phyloP scores from a whole-genome alignment of 768 basidiomycete genomes.

The Aureoboletus auriporus region DNA sequence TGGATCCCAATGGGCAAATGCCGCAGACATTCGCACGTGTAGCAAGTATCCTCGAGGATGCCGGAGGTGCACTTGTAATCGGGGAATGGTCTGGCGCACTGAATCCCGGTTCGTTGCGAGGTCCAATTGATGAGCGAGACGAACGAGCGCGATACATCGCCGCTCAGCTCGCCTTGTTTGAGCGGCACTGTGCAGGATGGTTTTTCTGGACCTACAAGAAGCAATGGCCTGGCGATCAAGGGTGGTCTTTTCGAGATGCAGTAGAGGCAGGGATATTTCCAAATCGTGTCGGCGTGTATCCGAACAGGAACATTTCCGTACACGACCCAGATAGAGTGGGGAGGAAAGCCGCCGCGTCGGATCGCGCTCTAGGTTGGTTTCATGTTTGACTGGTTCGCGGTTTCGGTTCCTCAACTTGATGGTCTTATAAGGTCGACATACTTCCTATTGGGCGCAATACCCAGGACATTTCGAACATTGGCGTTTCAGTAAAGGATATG shows the following conservation, averaged over 20 bases:
- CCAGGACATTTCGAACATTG: slow-evolving; percentile 61
- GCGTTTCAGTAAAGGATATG: slow-evolving; percentile 64
- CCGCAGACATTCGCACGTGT: slow-evolving; percentile 41
- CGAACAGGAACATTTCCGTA: slow-evolving; percentile 16
- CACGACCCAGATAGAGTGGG: slow-evolving; percentile 16
- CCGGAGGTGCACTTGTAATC: slow-evolving; percentile 55
- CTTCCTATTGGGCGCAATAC: slow-evolving; percentile 42
- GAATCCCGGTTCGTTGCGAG: slow-evolving; percentile 58
- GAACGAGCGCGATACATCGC: slow-evolving; percentile 48
- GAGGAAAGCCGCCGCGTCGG: slow-evolving; percentile 28
- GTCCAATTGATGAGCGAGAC: slow-evolving; percentile 38
- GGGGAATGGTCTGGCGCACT: slow-evolving; percentile 81
- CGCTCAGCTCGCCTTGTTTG: slow-evolving; percentile 66
- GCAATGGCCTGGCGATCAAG: slow-evolving; percentile 56
- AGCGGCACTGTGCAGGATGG: slow-evolving; percentile 62
- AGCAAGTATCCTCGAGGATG: slow-evolving; percentile 30
- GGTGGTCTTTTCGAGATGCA: slow-evolving; percentile 73
- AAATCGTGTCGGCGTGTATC: slow-evolving; percentile 39
- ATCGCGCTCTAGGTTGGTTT: slow-evolving; percentile 31
- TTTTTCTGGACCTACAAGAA: slow-evolving; percentile 89
- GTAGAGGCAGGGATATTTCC: slow-evolving; percentile 62
- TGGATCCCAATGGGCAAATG: slow-evolving; percentile 36
- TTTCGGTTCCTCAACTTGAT: slow-evolving; percentile 12
- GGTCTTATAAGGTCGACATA: slow-evolving; percentile 33
- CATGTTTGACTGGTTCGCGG: slow-evolving; percentile 8